These are phyloP conservation scores for Fusarium sp. DNA, from an alignment of 2,329 filamentous ascomycete species.

Conservation along the genomic window DNA sequence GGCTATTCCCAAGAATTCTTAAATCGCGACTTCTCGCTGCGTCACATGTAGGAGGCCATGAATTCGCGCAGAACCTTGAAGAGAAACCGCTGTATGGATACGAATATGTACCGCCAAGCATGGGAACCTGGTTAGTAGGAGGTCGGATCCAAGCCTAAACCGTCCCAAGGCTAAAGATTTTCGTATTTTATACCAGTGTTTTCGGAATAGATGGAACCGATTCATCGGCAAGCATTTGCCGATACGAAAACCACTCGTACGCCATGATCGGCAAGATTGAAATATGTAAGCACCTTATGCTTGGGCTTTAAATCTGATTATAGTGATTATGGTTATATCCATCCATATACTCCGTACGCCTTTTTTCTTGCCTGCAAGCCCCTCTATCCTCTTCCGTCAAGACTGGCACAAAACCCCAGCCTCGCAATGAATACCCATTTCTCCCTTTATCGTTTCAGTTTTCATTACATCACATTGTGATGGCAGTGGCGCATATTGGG, in stretches of 20 bases:
- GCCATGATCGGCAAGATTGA: conserved; percentile 6
- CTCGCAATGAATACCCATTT: too few relatives aligned
- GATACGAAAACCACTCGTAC: conserved; percentile 15
- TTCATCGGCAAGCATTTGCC: conserved; percentile 2
- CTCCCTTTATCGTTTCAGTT: too few relatives aligned
- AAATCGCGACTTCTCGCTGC: too few relatives aligned
- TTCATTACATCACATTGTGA: too few relatives aligned
- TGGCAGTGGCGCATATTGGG: too few relatives aligned
- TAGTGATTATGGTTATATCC: background rate
- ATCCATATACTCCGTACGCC: too few relatives aligned
- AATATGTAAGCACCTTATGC: background rate
- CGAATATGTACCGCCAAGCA: background rate
- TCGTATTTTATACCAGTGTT: conserved; percentile 15
- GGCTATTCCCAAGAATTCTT: too few relatives aligned
- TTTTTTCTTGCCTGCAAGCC: too few relatives aligned
- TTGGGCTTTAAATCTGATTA: background rate
- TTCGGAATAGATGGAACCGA: conserved; percentile 20
- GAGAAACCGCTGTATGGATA: too few relatives aligned
- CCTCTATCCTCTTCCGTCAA: background rate
- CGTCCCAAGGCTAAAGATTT: conserved; percentile 5
- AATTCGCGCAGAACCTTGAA: too few relatives aligned
- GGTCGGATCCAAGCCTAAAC: background rate
- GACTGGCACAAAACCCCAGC: background rate
- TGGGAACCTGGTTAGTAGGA: background rate
- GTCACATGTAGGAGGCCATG: too few relatives aligned